These are phyloP conservation scores for Stachybotrys chlorohalonatus DNA, from an alignment of 2,329 filamentous ascomycete genomes.

Conservation along the genomic window DNA sequence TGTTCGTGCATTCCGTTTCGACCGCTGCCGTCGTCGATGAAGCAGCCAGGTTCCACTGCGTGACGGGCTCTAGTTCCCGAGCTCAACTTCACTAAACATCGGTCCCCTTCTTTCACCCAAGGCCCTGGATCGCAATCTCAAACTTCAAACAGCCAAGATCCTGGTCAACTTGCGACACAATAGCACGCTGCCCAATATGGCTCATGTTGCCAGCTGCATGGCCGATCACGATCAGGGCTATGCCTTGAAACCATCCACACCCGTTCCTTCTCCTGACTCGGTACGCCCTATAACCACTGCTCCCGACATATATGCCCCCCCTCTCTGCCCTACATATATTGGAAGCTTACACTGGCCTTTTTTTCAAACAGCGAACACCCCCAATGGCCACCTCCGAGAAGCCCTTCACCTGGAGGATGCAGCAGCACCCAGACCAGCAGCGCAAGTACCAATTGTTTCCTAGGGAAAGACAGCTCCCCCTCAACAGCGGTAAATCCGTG, in stretches of 20 bases:
- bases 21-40: neutral
- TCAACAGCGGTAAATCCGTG: conserved; percentile 32
- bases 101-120: neutral
- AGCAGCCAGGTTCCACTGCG: neutral
- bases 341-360: neutral
- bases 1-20: neutral
- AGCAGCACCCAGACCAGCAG: conserved; percentile 34
- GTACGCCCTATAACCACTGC: conserved; percentile 19
- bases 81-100: neutral
- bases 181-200: conserved; percentile 29
- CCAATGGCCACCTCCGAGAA: conserved; percentile 30
- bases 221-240: conserved; percentile 33
- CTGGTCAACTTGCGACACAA: conserved; percentile 11
- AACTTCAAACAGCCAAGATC: conserved; percentile 7
- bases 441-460: conserved; percentile 56
- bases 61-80: neutral
- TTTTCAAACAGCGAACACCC: conserved; percentile 9
- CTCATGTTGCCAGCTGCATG: conserved; percentile 54
- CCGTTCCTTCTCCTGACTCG: conserved; percentile 33
- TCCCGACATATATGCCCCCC: neutral
- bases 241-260: conserved; percentile 40
- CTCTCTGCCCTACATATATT: neutral
- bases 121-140: neutral
- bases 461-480: conserved; percentile 36
- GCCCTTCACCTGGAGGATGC: conserved; percentile 49